Base-by-base conservation (phyloP, 139 green algal species). In the Chlamydomonas incerta region DNA sequence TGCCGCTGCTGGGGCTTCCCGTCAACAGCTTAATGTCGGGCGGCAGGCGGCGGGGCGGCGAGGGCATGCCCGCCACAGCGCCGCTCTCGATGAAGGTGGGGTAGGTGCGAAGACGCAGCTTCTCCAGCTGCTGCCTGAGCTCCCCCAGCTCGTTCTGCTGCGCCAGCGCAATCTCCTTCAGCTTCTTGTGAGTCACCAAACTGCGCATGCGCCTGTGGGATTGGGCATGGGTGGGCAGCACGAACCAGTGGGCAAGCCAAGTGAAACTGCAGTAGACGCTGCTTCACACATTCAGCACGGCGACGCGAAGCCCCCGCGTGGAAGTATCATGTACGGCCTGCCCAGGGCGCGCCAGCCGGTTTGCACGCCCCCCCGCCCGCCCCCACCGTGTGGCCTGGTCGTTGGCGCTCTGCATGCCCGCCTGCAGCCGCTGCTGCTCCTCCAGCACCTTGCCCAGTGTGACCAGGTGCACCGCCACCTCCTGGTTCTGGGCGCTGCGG, bases 171-270 rank as follows among this genome's bases (percentile, higher is more conserved):
- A 96, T 95, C 82, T 96, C 92, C 82, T 90, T 90, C 6, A 96
- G 87, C 88, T 91, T 93, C 83, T 91, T 90, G 37, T 93, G 84
- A 3, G 93, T 94, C 35, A 94, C 92, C 75, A 95, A 57, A 35
- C 67, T 89, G 57, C 88, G 74, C 90, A 93, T 93, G 37, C 85
- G 84, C 58, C 87, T 90, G 65, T 13, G 35, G 66, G 28, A 29
- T n/a, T 50, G 6, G 41, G 41, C 37, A 35, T 15, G 24, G 37
- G 41, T 41, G 33, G 34, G 67, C 0, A 1, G 34, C 41, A 50
- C 41, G 41, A 5, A 50, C 8, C 41, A 50, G 41, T n/a, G n/a
- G n/a, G n/a, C n/a, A n/a, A n/a, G 21, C 8, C 13, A 74, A 26
- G 68, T 60, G 52, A 23, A 17, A 23, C 14, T 60, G 52, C 17